phyloP scores from a whole-genome alignment of 2,329 filamentous ascomycete species.

The Aureobasidium sp. region DNA sequence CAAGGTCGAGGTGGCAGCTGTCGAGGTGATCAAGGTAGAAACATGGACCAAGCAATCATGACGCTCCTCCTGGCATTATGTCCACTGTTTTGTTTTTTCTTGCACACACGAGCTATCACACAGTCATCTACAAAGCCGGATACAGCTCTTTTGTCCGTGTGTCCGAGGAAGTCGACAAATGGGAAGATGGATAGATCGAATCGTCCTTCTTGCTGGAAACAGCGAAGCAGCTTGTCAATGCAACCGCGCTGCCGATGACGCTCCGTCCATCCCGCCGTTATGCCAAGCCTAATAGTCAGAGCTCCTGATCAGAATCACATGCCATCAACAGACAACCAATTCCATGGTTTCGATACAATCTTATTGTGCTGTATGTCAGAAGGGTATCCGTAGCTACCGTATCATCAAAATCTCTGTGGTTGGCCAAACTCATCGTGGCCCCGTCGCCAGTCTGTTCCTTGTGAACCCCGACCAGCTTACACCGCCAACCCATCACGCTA shows the following conservation, averaged over 20 bases:
- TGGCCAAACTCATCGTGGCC: neutral
- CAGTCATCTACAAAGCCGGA: neutral
- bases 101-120: neutral
- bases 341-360: too few species aligned
- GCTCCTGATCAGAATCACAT: neutral
- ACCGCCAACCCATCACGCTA: neutral
- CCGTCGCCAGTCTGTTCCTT: neutral
- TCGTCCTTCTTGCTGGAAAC: neutral
- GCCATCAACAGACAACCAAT: neutral
- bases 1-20: neutral
- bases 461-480: neutral
- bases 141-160: neutral
- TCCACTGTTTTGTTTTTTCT: neutral
- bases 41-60: slow-evolving; percentile 3
- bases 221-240: neutral
- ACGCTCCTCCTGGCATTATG: neutral
- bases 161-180: neutral
- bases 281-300: neutral
- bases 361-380: neutral
- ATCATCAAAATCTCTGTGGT: neutral
- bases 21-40: slow-evolving; percentile 8
- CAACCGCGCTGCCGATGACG: neutral
- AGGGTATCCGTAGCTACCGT: neutral
- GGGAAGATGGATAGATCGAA: neutral
- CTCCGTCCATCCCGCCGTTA: neutral